Evolutionary conservation across 108 stramenopile genomes (phyloP).

Genomic region (Discostella stelligeroides): DNA sequence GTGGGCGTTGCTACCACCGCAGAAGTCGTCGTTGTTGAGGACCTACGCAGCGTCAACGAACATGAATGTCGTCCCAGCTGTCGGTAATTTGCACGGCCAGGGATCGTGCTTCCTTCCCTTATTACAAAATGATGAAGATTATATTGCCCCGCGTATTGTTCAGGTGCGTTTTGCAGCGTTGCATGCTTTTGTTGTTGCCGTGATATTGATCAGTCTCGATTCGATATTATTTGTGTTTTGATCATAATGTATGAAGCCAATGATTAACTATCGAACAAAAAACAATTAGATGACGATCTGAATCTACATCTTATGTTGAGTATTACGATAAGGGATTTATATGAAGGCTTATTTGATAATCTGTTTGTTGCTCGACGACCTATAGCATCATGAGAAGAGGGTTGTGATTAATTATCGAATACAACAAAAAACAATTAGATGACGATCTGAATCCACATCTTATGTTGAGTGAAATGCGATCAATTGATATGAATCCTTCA

Average conservation of each 20-base stretch:
- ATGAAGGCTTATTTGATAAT: slow-evolving; percentile 39
- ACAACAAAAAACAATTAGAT: slow-evolving; percentile 56
- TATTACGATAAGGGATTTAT: slow-evolving; percentile 59
- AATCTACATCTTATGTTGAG: slow-evolving; percentile 36
- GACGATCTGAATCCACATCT: slow-evolving; percentile 44
- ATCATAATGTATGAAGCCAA: slow-evolving; percentile 24
- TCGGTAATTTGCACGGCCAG: slow-evolving; percentile 64
- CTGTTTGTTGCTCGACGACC: neutral
- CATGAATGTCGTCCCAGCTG: neutral
- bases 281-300: slow-evolving; percentile 57
- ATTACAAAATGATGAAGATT: slow-evolving; percentile 82
- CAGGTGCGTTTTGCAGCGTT: slow-evolving; percentile 54
- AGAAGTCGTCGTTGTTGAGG: neutral
- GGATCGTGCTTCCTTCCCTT: slow-evolving; percentile 81
- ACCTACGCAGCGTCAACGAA: slow-evolving; percentile 11
- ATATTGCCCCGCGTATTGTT: slow-evolving; percentile 83
- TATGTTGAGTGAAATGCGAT: slow-evolving; percentile 47
- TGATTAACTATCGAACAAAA: slow-evolving; percentile 47
- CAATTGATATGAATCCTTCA: slow-evolving; percentile 53
- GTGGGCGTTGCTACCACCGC: neutral
- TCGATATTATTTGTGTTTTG: neutral
- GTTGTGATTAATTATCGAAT: slow-evolving; percentile 45
- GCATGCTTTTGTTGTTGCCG: slow-evolving; percentile 2
- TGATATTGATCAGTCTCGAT: neutral
- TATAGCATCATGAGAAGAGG: neutral